Conservation (phyloP, 2,329 filamentous ascomycete species). For the Chaetomiaceae sp. region DNA sequence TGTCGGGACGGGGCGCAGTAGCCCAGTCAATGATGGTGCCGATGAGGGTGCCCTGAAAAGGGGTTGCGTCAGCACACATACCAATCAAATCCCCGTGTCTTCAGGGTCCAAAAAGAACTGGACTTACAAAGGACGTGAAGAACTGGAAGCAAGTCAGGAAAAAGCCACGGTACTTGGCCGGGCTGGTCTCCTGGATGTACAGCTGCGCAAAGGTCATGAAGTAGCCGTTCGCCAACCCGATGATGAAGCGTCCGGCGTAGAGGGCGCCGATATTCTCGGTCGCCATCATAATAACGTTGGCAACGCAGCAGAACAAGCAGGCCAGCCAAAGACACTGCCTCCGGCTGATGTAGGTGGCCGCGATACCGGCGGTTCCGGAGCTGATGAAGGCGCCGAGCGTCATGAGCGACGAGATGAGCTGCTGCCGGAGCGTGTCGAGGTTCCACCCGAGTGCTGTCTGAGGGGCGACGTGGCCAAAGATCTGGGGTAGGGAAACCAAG, state of each 20-base stretch:
- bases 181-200: slow-evolving; percentile 34
- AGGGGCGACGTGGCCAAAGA: slow-evolving; percentile 35
- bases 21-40: slow-evolving; percentile 50
- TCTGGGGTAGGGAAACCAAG: slow-evolving; percentile 22
- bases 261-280: slow-evolving; percentile 48
- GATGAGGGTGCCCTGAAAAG: slow-evolving; percentile 32
- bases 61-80: no score
- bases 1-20: slow-evolving; percentile 33
- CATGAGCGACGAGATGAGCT: slow-evolving; percentile 46
- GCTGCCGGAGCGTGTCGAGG: slow-evolving; percentile 40
- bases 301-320: slow-evolving; percentile 43
- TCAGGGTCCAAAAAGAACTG: not conserved
- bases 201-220: slow-evolving; percentile 49
- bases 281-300: slow-evolving; percentile 55
- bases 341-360: slow-evolving; percentile 31
- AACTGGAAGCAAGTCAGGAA: slow-evolving; percentile 37
- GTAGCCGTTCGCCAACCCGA: slow-evolving; percentile 53
- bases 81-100: not conserved
- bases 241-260: slow-evolving; percentile 50
- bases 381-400: slow-evolving; percentile 44
- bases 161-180: slow-evolving; percentile 26
- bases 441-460: slow-evolving; percentile 40
- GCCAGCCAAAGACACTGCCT: slow-evolving; percentile 42
- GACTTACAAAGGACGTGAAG: slow-evolving; percentile 28
- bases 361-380: slow-evolving; percentile 38